These are phyloP conservation scores for Eruca vesicaria DNA, from an alignment of 441 rosid genomes.

Conservation along the genomic window DNA sequence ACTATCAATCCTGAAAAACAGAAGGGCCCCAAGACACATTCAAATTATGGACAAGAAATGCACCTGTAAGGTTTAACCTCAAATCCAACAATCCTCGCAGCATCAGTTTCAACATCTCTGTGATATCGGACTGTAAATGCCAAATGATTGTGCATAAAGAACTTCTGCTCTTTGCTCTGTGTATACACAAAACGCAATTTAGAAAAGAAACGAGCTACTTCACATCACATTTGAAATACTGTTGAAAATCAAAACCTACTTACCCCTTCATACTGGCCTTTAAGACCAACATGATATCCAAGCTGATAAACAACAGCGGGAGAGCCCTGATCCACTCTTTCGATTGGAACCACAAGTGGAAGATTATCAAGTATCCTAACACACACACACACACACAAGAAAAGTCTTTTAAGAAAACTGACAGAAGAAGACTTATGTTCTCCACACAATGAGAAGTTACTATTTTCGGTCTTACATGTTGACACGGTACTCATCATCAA, in stretches of 20 bases:
- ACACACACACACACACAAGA: slow-evolving; percentile 23
- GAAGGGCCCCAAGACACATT: not conserved
- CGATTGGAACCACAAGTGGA: slow-evolving; percentile 68
- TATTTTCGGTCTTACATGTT: slow-evolving; percentile 51
- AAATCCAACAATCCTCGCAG: slow-evolving; percentile 72
- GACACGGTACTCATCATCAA: slow-evolving; percentile 68
- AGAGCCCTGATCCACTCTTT: slow-evolving; percentile 57
- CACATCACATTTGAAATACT: not conserved
- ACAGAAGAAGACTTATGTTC: not conserved
- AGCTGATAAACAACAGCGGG: slow-evolving; percentile 59
- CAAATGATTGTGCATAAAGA: slow-evolving; percentile 67
- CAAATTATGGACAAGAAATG: slow-evolving; percentile 12
- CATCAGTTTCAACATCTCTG: slow-evolving; percentile 51
- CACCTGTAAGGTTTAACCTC: slow-evolving; percentile 77
- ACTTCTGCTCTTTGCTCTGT: slow-evolving; percentile 73
- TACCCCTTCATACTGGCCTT: slow-evolving; percentile 75
- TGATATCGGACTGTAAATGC: slow-evolving; percentile 69
- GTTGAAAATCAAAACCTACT: slow-evolving; percentile 15
- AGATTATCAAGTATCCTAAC: slow-evolving; percentile 77
- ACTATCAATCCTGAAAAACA: slow-evolving; percentile 4
- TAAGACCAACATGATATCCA: slow-evolving; percentile 72
- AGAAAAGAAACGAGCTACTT: not conserved
- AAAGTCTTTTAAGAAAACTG: slow-evolving; percentile 10
- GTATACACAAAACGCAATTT: slow-evolving; percentile 27
- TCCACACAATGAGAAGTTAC: slow-evolving; percentile 1